Evolutionary conservation across 805 yeast species (phyloP), one percentile per base, ranked within the genome.

Genomic region (Yamadazyma olivae): DNA sequence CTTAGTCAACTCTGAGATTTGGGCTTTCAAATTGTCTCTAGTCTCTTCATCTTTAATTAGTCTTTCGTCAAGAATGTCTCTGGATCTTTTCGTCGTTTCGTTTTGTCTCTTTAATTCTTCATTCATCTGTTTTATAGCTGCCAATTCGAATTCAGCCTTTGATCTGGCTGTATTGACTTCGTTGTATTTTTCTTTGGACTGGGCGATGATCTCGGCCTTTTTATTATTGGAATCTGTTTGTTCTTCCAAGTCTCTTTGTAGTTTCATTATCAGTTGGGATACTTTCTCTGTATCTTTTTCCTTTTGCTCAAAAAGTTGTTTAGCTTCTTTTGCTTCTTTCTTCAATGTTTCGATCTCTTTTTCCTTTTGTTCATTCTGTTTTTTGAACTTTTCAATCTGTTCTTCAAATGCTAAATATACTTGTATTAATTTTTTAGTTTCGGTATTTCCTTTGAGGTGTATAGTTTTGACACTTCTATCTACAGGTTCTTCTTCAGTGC

Each of bases 351-450:
- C 24, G 24, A 21, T 21, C 10, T 9, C 24, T 21, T 21, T 21
- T 21, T 21, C 10, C 24, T 21, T 21, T 26, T n/a, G n/a, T n/a
- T n/a, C n/a, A n/a, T n/a, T n/a, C n/a, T n/a, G n/a, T n/a, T n/a
- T n/a, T n/a, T n/a, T n/a, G n/a, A n/a, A n/a, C n/a, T n/a, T n/a
- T n/a, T n/a, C n/a, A n/a, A n/a, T n/a, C n/a, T n/a, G n/a, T n/a
- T 10, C 15, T 17, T 14, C 5, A 9, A 44, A 20, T 4, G 33
- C 38, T 15, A 24, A 18, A 19, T 17, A 17, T 13, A 40, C 33
- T 19, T 30, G 38, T 10, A 25, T 14, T 27, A 36, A 25, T 17
- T 14, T 36, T 23, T 34, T 34, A 17, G 48, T 44, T 29, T 41
- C 44, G 10, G 18, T 20, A 28, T 43, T 43, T 16, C 44, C 41